Percentiles rank a stretch among this genome's conserved stretches.
These are phyloP conservation scores for Hyphopichia khmerensis DNA, from an alignment of 1,139 yeast species.

Conservation along the genomic window DNA sequence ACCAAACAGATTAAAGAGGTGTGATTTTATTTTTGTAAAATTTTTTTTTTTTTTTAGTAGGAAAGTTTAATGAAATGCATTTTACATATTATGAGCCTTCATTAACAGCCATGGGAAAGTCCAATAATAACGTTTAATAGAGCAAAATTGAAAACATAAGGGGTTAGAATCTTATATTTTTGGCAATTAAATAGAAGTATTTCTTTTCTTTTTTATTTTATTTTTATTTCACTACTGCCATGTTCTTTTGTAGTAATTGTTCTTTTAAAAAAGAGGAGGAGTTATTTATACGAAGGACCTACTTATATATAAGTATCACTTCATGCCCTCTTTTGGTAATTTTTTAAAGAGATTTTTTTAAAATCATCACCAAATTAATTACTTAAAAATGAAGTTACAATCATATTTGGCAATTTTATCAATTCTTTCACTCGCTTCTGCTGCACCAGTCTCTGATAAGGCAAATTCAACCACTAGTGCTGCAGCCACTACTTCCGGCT, in stretches of 20 bases:
- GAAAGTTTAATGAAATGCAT: too few relatives aligned
- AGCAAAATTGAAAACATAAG: neutral
- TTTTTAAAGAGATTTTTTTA: neutral
- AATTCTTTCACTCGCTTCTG: constrained; percentile 1
- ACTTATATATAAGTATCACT: neutral
- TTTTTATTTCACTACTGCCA: neutral
- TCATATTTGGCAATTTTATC: constrained; percentile 2
- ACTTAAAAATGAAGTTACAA: constrained; percentile 4
- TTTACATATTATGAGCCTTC: too few relatives aligned
- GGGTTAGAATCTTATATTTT: neutral
- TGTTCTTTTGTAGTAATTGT: neutral
- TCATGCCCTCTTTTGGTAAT: constrained; percentile 3
- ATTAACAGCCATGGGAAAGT: too few relatives aligned
- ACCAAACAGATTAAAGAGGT: too few relatives aligned
- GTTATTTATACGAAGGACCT: neutral
- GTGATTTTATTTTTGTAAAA: too few relatives aligned
- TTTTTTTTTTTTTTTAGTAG: too few relatives aligned
- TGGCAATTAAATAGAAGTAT: neutral
- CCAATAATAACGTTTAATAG: too few relatives aligned
- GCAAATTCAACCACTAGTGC: constrained; percentile 16
- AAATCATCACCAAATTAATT: neutral
- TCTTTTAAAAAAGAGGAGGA: neutral
- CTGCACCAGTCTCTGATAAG: constrained; percentile 3
- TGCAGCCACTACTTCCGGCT: constrained; percentile 21
- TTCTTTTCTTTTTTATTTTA: neutral